A percentile compares a stretch with the other conserved stretches of the same genome.
These are phyloP conservation scores for Chalciporus chontae DNA, from an alignment of 768 basidiomycete genomes.

Conservation along the genomic window DNA sequence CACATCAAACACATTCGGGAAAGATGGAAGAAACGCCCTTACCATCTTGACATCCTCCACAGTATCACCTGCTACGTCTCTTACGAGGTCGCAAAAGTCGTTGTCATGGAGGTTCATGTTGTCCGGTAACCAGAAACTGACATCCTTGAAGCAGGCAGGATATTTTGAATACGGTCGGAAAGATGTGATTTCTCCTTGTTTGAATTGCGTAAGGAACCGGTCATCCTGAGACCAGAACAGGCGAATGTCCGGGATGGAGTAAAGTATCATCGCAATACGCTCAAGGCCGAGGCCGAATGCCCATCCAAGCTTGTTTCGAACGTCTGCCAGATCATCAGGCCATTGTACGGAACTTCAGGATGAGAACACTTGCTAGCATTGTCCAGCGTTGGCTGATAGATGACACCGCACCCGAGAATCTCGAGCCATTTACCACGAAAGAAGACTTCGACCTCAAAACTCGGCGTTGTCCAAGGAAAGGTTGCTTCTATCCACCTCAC, in stretches of 20 bases:
- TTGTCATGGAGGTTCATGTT: slow-evolving; percentile 76
- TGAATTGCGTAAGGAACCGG: slow-evolving; percentile 87
- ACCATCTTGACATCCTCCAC: slow-evolving; percentile 90
- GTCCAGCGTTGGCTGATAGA: slow-evolving; percentile 84
- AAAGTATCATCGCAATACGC: slow-evolving; percentile 96
- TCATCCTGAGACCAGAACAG: slow-evolving; percentile 93
- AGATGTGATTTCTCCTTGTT: slow-evolving; percentile 64
- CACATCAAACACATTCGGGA: slow-evolving; percentile 4
- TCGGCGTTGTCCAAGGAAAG: slow-evolving; percentile 97
- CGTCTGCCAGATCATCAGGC: slow-evolving; percentile 42
- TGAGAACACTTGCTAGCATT: slow-evolving; percentile 63
- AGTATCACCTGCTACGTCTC: slow-evolving; percentile 89
- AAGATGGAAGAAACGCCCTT: slow-evolving; percentile 16
- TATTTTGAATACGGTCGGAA: slow-evolving; percentile 94
- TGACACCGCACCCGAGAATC: slow-evolving; percentile 90
- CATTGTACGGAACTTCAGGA: not conserved
- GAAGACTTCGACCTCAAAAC: slow-evolving; percentile 97
- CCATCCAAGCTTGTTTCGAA: slow-evolving; percentile 88
- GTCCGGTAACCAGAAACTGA: slow-evolving; percentile 87
- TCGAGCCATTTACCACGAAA: slow-evolving; percentile 97
- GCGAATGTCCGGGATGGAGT: slow-evolving; percentile 94
- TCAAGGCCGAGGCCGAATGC: slow-evolving; percentile 97
- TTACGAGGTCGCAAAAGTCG: slow-evolving; percentile 93
- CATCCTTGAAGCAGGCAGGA: slow-evolving; percentile 89
- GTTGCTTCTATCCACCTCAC: slow-evolving; percentile 98